These are phyloP conservation scores for Fraxinus baroniana DNA, from an alignment of 305 asterid species.

Conservation along the genomic window DNA sequence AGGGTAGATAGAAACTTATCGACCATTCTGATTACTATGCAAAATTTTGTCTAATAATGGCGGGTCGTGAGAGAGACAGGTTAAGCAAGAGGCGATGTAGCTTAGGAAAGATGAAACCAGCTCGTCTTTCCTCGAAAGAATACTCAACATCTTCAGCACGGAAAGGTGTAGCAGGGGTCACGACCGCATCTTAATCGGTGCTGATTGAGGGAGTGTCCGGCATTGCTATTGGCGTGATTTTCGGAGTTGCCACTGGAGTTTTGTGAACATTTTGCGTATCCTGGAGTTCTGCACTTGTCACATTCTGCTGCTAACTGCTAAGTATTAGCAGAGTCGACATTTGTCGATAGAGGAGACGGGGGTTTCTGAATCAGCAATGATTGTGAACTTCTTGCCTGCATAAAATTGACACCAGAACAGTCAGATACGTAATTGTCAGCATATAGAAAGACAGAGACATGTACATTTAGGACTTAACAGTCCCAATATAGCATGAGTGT, in stretches of 20 bases:
- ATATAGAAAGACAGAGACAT: too few relatives aligned
- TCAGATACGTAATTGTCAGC: too few relatives aligned
- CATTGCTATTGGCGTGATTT: conserved; percentile 26
- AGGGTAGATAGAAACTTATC: too few relatives aligned
- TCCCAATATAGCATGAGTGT: too few relatives aligned
- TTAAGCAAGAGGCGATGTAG: conserved; percentile 13
- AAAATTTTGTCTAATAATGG: too few relatives aligned
- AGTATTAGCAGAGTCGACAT: conserved; percentile 37
- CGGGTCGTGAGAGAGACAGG: not conserved
- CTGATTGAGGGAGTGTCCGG: conserved; percentile 38
- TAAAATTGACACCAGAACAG: not conserved
- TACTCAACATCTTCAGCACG: conserved; percentile 25
- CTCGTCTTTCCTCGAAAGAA: conserved; percentile 48
- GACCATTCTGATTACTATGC: too few relatives aligned
- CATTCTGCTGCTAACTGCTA: conserved; percentile 36
- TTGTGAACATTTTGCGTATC: conserved; percentile 21
- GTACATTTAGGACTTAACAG: too few relatives aligned
- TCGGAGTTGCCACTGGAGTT: conserved; percentile 37
- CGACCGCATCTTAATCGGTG: conserved; percentile 33
- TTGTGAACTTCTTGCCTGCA: conserved; percentile 49
- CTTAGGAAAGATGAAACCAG: conserved; percentile 23
- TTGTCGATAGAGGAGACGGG: conserved; percentile 66
- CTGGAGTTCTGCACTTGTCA: conserved; percentile 26
- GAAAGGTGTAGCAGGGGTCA: conserved; percentile 35
- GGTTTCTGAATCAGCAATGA: conserved; percentile 46